Evolutionary conservation across 73 alveolate species (phyloP).

Genomic region (Tetrahymena malaccensis): DNA sequence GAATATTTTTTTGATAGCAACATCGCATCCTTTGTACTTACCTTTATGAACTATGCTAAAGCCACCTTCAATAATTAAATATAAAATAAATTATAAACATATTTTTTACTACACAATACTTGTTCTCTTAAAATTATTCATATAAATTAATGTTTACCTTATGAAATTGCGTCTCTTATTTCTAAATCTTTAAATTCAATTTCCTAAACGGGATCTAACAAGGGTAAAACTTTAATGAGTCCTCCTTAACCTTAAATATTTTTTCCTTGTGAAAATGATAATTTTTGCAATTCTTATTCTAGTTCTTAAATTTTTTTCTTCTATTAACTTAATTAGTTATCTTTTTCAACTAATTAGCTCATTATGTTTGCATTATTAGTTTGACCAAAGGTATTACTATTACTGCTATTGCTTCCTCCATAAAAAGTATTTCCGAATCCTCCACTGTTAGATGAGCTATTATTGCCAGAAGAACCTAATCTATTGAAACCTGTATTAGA

Average conservation of each 20-base stretch:
- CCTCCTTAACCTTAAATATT: background rate
- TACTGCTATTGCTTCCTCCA: background rate
- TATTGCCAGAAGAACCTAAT: background rate
- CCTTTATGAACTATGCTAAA: constrained; percentile 92
- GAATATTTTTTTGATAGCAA: constrained; percentile 89
- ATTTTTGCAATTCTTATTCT: constrained; percentile 1
- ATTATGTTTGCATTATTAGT: background rate
- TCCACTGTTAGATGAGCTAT: background rate
- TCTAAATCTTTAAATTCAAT: background rate
- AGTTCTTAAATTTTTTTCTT: background rate
- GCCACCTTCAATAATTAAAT: constrained; percentile 89
- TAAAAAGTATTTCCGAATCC: background rate
- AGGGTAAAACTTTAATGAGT: background rate
- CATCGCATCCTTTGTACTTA: constrained; percentile 75
- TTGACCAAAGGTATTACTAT: background rate
- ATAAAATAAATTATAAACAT: constrained; percentile 75
- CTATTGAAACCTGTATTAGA: constrained; percentile 28
- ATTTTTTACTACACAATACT: constrained; percentile 57
- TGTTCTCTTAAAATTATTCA: constrained; percentile 32
- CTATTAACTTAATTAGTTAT: background rate
- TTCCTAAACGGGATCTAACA: background rate
- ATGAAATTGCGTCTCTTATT: constrained; percentile 22
- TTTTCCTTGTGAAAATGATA: background rate
- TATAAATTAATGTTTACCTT: constrained; percentile 26
- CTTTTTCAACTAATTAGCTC: background rate